Conservation (phyloP, 495 filamentous ascomycete genomes). For the Viridothelium virens region DNA sequence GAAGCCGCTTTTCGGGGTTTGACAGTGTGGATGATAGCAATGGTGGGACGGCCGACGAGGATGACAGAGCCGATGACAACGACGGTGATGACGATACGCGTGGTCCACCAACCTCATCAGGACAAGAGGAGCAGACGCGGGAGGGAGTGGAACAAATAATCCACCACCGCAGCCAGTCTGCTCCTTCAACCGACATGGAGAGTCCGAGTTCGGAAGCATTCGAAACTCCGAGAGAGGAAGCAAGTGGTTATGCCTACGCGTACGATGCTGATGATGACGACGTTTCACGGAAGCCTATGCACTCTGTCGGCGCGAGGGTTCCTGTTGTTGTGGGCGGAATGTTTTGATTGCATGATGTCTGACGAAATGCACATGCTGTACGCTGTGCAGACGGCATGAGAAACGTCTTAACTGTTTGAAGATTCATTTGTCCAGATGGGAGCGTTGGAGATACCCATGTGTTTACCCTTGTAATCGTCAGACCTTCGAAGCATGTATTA, state of each 20-base stretch:
- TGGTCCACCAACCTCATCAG: background rate
- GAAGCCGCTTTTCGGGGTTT: conserved; percentile 7
- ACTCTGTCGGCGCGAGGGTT: background rate
- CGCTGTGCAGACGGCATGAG: background rate
- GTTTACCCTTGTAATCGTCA: background rate
- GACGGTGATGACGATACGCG: background rate
- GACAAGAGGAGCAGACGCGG: background rate
- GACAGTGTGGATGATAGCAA: conserved; percentile 7
- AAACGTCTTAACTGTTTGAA: background rate
- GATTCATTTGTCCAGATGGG: background rate
- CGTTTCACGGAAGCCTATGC: background rate
- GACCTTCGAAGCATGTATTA: conserved; percentile 3
- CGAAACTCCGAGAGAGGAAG: conserved; percentile 2
- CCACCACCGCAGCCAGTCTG: background rate
- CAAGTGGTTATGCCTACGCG: conserved; percentile 4
- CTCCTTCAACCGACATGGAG: conserved; percentile 1
- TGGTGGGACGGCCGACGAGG: background rate
- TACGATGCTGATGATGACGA: conserved; percentile 9
- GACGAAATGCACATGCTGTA: background rate
- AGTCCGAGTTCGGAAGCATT: conserved; percentile 6
- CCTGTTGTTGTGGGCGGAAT: background rate
- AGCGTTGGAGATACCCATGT: background rate
- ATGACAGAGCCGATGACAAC: background rate
- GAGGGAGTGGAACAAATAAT: background rate
- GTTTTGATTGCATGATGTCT: conserved; percentile 3